A percentile compares a stretch with the other conserved stretches of the same genome.
Conservation (phyloP, 179 eudicot species). For the Beta macrorhiza region DNA sequence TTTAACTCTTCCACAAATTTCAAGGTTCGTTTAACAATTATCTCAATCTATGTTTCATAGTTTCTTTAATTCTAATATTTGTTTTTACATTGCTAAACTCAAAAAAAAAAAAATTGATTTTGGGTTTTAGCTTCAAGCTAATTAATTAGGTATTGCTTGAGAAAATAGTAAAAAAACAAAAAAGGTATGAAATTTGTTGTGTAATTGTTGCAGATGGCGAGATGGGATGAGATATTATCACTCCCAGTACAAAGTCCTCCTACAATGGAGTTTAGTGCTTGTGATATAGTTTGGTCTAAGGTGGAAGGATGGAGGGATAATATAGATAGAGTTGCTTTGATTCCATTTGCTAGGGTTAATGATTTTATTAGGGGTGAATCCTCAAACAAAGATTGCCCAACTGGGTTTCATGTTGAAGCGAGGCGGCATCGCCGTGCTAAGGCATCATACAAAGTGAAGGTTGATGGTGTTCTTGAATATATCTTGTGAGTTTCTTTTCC, state of each 20-base stretch:
- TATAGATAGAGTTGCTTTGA: slow-evolving; percentile 79
- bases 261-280: slow-evolving; percentile 64
- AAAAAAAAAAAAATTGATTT: no score
- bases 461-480: slow-evolving; percentile 92
- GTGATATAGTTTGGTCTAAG: slow-evolving; percentile 82
- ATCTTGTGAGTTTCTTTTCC: slow-evolving; percentile 57
- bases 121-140: neutral
- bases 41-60: no score
- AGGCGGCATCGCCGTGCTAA: slow-evolving; percentile 60
- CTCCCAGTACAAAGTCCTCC: slow-evolving; percentile 96
- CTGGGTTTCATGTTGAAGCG: slow-evolving; percentile 92
- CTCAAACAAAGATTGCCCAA: slow-evolving; percentile 71
- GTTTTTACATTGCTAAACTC: no score
- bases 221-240: slow-evolving; percentile 92
- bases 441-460: slow-evolving; percentile 69
- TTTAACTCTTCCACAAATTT: no score
- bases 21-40: no score
- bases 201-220: slow-evolving; percentile 55
- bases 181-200: neutral
- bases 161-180: neutral
- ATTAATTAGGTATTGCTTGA: neutral
- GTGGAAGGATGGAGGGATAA: slow-evolving; percentile 84
- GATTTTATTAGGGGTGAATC: slow-evolving; percentile 93
- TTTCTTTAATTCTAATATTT: no score
- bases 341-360: slow-evolving; percentile 85